Percentiles rank a stretch among this genome's conserved stretches.
Conservation (phyloP, 495 filamentous ascomycete species). For the Immersiella caudata region DNA sequence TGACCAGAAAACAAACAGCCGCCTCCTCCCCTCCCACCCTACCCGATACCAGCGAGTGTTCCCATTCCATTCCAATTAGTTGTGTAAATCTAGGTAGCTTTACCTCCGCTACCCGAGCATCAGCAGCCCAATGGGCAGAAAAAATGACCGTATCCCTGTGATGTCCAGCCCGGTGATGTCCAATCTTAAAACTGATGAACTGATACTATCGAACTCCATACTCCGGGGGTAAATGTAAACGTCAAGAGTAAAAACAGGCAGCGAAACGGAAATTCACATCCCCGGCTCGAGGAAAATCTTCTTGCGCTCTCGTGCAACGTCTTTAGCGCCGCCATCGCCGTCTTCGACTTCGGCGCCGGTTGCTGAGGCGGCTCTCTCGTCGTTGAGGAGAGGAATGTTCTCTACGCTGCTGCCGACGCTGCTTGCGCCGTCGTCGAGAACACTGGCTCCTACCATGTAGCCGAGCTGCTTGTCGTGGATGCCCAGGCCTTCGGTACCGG, state of each 20-base stretch:
- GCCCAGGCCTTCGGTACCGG: constrained; percentile 16
- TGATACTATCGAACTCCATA: neutral
- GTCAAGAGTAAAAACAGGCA: neutral
- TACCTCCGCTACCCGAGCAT: neutral
- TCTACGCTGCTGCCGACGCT: constrained; percentile 47
- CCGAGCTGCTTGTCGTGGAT: constrained; percentile 27
- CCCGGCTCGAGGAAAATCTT: constrained; percentile 6
- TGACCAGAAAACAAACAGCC: neutral
- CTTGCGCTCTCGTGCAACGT: constrained; percentile 49
- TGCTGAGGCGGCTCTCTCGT: constrained; percentile 41
- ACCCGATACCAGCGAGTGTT: neutral
- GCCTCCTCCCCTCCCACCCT: neutral
- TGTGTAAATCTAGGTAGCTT: neutral
- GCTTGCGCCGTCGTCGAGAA: constrained; percentile 21
- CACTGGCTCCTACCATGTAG: constrained; percentile 21
- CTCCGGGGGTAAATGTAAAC: neutral
- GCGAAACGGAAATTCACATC: neutral
- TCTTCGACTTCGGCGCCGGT: constrained; percentile 43
- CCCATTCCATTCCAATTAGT: neutral
- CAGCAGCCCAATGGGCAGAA: neutral
- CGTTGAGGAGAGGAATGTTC: constrained; percentile 58
- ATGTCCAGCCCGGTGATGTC: neutral
- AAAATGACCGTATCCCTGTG: neutral
- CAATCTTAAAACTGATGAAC: neutral
- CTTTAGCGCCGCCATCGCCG: constrained; percentile 43